These are phyloP conservation scores for Blastobotrys proliferans DNA, from an alignment of 1,139 yeast genomes.

Conservation along the genomic window DNA sequence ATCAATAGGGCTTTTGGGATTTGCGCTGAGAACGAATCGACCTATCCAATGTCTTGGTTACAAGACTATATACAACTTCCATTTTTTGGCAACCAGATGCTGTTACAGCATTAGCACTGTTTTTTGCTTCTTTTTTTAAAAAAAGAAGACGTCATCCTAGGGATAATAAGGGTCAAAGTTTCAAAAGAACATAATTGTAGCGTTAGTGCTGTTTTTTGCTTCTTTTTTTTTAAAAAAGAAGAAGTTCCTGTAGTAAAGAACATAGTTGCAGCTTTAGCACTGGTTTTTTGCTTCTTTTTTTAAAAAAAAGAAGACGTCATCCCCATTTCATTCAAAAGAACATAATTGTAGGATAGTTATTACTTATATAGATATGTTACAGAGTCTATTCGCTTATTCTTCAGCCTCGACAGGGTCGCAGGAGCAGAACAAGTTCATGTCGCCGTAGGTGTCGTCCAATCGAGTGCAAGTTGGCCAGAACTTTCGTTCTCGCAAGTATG, in stretches of 20 bases:
- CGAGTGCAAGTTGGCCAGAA: slow-evolving; percentile 96
- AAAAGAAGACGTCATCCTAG: background rate
- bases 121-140: background rate
- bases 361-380: background rate
- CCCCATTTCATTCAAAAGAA: background rate
- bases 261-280: background rate
- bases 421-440: slow-evolving; percentile 86
- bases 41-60: too few relatives aligned
- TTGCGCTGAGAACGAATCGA: too few relatives aligned
- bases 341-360: slow-evolving; percentile 26
- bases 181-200: background rate
- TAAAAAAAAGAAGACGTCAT: slow-evolving; percentile 3
- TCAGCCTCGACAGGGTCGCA: slow-evolving; percentile 44
- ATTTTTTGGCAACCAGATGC: too few relatives aligned
- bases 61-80: too few relatives aligned
- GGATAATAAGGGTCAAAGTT: background rate
- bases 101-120: background rate
- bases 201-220: background rate
- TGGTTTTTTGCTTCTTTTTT: slow-evolving; percentile 16
- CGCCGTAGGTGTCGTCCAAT: slow-evolving; percentile 92
- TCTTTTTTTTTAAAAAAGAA: background rate
- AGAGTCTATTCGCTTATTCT: slow-evolving; percentile 15
- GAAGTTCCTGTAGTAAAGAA: background rate
- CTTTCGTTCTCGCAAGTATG: slow-evolving; percentile 65
- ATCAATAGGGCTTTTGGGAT: too few relatives aligned